Percentiles rank a stretch among this genome's conserved stretches.
phyloP scores from a whole-genome alignment of 1,139 yeast species.

The Casaregolazyma suthepensis region DNA sequence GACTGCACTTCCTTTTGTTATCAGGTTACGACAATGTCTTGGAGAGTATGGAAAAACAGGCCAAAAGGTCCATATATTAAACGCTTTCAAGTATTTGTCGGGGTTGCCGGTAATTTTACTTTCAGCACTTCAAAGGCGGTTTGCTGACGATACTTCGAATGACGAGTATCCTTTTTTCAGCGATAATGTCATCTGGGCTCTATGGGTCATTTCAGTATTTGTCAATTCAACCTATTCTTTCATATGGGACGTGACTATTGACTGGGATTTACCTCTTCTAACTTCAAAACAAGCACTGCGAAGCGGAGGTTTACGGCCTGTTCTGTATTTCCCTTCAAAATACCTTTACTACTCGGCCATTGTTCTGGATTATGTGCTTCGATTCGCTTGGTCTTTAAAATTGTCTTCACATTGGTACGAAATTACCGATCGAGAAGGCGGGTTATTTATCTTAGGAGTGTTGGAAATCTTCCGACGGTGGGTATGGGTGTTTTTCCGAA shows the following conservation, averaged over 20 bases:
- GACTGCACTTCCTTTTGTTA: slow-evolving; percentile 56
- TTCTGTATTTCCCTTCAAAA: slow-evolving; percentile 31
- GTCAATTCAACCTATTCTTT: slow-evolving; percentile 73
- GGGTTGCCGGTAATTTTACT: slow-evolving; percentile 54
- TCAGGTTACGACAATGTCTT: slow-evolving; percentile 77
- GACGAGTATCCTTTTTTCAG: slow-evolving; percentile 17
- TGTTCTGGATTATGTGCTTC: slow-evolving; percentile 50
- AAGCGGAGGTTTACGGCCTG: slow-evolving; percentile 28
- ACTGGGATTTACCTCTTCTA: slow-evolving; percentile 69
- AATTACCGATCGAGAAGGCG: slow-evolving; percentile 46
- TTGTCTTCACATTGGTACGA: slow-evolving; percentile 29
- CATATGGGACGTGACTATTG: slow-evolving; percentile 82
- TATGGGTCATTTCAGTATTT: slow-evolving; percentile 51
- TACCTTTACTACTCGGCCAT: slow-evolving; percentile 50
- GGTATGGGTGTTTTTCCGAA: slow-evolving; percentile 80
- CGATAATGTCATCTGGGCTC: slow-evolving; percentile 26
- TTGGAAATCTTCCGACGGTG: slow-evolving; percentile 78
- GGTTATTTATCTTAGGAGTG: slow-evolving; percentile 57
- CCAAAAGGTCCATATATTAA: slow-evolving; percentile 52
- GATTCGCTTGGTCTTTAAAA: slow-evolving; percentile 74
- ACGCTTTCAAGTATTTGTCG: slow-evolving; percentile 67
- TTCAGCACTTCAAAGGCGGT: slow-evolving; percentile 17
- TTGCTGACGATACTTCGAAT: slow-evolving; percentile 13
- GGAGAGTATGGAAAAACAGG: slow-evolving; percentile 53
- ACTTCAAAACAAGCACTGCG: slow-evolving; percentile 12